Base-by-base conservation (phyloP, 768 basidiomycete species). In the Panaeolus cyanescens region DNA sequence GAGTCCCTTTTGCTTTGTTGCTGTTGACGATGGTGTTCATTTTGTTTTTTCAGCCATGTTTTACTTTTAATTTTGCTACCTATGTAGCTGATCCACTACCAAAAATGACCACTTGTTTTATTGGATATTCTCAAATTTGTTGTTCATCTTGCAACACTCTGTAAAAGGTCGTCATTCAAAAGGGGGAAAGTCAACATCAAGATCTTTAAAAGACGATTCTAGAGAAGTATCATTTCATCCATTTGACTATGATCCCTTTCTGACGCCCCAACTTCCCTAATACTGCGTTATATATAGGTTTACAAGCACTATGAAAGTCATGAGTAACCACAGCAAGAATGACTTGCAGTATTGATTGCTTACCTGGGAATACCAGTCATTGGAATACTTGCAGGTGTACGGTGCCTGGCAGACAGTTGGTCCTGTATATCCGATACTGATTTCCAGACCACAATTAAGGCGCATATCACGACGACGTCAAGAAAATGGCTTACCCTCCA, bases 361-460 rank as follows among this genome's bases (percentile, higher is more conserved):
- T 4, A 67, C 66, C 66, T 68, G 67, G 42, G 60, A 67, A 50
- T 65, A 67, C 50, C 42, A 67, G 9, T 19, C 28, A 33, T 62
- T 68, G 8, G 54, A 30, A 31, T 57, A 55, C 32, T 40, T 53
- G 58, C 67, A 68, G 15, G 63, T 72, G 45, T 66, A 73, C 1
- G 63, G 61, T 15, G 50, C 30, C 17, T 34, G 59, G 25, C 61
- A 67, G 13, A 58, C 42, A 1, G 68, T 70, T 19, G 73, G 70
- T 3, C 76, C 76, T 33, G 65, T 65, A 64, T 67, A 77, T 25
- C 72, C 71, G 28, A 55, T 55, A 36, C 75, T 75, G 63, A 17
- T 50, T 20, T 37, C 28, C 50, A 25, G 42, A 61, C 25, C 28
- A 25, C 39, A 40, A 32, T 20, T 50, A 30, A 42, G 0, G 33